Evolutionary conservation across 805 yeast genomes (phyloP), one percentile per base, ranked within the genome.

Genomic region (Kuraishia capsulata): DNA sequence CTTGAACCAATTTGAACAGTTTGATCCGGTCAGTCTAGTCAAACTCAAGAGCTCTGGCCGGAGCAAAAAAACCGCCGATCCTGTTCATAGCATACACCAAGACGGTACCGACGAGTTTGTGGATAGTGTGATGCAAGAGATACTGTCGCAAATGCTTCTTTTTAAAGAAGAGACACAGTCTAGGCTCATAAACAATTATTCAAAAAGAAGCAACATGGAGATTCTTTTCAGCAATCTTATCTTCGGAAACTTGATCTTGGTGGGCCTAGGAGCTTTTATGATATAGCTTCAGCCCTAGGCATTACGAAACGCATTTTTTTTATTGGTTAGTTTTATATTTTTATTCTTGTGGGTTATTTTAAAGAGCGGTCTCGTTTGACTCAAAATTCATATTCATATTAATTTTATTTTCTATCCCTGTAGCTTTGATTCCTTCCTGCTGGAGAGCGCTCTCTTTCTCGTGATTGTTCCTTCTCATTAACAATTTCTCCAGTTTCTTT

Each of bases 1-100:
- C 42, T 40, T 67, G 16, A 61, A 64, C 25, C 68, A 67, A 35
- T 56, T 71, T 32, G 65, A 68, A 43, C 59, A 59, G 19, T 56
- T 65, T 16, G 58, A 59, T 39, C 35, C 57, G 9, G 47, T 56
- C 5, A 42, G 20, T 11, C 25, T 36, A 4, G 14, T 36, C 11
- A 18, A 20, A 28, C 8, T 36, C 10, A 16, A 20, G 28, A 26
- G 14, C 18, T 17, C 38, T 5, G 17, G 23, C 5, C n/a, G n/a
- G n/a, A n/a, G n/a, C n/a, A 31, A 8, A 9, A 10, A 16, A 21
- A 18, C 14, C 10, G 36, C 36, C 14, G 29, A 18, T 20, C n/a
- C n/a, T n/a, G 3, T 11, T 4, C 24, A 8, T 13, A 4, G n/a
- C n/a, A 31, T 9, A 5, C 34, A 25, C 18, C n/a, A n/a, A n/a